Evolutionary conservation across 2,329 filamentous ascomycete genomes (phyloP).

Genomic region (Magnaporthales sp.): DNA sequence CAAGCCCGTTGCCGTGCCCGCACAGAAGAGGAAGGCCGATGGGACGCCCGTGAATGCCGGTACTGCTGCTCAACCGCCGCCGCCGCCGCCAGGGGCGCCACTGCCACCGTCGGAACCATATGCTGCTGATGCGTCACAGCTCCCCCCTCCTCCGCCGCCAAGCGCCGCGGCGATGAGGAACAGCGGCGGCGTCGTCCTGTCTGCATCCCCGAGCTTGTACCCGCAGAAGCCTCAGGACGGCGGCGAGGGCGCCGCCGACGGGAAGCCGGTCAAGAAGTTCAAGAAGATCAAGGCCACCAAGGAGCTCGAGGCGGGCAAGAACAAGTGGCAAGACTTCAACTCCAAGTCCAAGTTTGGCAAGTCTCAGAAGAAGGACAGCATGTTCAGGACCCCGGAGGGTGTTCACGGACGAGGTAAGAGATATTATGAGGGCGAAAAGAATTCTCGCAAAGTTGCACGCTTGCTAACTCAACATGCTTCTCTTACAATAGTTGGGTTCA

Average conservation of each 20-base stretch:
- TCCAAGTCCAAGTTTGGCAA: conserved; percentile 65
- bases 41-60: conserved; percentile 42
- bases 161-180: conserved; percentile 13
- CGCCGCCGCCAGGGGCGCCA: conserved; percentile 22
- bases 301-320: conserved; percentile 83
- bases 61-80: conserved; percentile 34
- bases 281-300: conserved; percentile 90
- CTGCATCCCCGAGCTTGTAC: conserved; percentile 49
- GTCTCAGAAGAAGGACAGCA: conserved; percentile 76
- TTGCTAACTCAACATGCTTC: neutral
- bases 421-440: neutral
- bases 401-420: conserved; percentile 73
- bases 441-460: neutral
- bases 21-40: conserved; percentile 82
- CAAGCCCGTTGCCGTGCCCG: conserved; percentile 37
- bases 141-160: conserved; percentile 21
- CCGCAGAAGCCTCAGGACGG: conserved; percentile 40
- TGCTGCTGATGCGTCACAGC: conserved; percentile 32
- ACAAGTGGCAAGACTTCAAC: conserved; percentile 90
- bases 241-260: conserved; percentile 52
- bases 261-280: conserved; percentile 69
- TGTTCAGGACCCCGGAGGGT: conserved; percentile 89
- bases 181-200: conserved; percentile 40
- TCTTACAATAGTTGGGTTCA: conserved; percentile 70
- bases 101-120: conserved; percentile 19